A percentile compares a stretch with the other conserved stretches of the same genome.
Evolutionary conservation across 177 flowering plant species (phyloP).

Genomic region (Vitis hybrid): DNA sequence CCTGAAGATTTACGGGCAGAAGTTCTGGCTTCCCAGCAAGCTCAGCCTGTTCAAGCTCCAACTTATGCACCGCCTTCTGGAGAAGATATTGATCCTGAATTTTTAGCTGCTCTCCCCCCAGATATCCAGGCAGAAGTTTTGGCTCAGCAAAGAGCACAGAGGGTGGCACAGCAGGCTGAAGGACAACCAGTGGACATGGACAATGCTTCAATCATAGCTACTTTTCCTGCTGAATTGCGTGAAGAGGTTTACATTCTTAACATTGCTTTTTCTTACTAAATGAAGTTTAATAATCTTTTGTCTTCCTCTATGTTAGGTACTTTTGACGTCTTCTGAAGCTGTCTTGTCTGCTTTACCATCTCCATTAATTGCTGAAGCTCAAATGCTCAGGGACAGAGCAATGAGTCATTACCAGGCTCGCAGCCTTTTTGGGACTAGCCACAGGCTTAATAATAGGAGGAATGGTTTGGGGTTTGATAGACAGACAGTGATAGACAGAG

Average conservation of each 20-base stretch:
- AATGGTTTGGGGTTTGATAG: constrained; percentile 74
- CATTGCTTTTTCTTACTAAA: neutral
- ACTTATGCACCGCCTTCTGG: constrained; percentile 66
- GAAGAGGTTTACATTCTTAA: constrained; percentile 67
- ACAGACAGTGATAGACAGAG: constrained; percentile 84
- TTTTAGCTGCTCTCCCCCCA: constrained; percentile 94
- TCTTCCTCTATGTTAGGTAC: constrained; percentile 55
- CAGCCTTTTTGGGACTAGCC: constrained; percentile 78
- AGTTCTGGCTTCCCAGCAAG: constrained; percentile 92
- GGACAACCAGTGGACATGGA: constrained; percentile 99
- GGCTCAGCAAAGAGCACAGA: constrained; percentile 93
- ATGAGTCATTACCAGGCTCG: constrained; percentile 95
- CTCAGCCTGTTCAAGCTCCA: constrained; percentile 70
- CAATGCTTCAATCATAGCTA: constrained; percentile 95
- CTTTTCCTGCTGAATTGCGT: constrained; percentile 95
- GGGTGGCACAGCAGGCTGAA: constrained; percentile 76
- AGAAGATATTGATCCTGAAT: constrained; percentile 96
- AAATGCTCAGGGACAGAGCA: constrained; percentile 93
- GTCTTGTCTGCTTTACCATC: constrained; percentile 85
- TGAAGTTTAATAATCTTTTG: constrained; percentile 5
- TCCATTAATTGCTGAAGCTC: constrained; percentile 93
- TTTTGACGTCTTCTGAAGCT: constrained; percentile 93
- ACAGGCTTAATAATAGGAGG: constrained; percentile 64
- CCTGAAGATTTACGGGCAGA: constrained; percentile 97
- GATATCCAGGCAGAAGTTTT: constrained; percentile 97